Evolutionary conservation across 108 stramenopile species (phyloP).

Genomic region (Skeletonema menzelii): DNA sequence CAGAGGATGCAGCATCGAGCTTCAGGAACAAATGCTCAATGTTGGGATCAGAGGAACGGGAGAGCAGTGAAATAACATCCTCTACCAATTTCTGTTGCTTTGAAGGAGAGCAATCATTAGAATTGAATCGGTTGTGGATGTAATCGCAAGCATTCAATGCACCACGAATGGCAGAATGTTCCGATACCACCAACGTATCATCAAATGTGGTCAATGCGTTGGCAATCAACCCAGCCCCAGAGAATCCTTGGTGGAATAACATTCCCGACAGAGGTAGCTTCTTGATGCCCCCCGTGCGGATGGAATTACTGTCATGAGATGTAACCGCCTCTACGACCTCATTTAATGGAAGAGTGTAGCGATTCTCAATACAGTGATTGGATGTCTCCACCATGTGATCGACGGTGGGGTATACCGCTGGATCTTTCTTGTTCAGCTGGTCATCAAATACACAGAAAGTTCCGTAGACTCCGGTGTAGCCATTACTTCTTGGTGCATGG

Average conservation of each 20-base stretch:
- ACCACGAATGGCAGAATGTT: constrained; percentile 11
- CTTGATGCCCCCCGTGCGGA: too few species aligned
- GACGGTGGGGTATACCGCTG: not conserved
- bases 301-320: not conserved
- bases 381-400: not conserved
- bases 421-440: not conserved
- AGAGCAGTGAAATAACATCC: not conserved
- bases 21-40: constrained; percentile 6
- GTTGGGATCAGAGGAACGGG: not conserved
- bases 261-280: not conserved
- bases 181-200: constrained; percentile 3
- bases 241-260: constrained; percentile 3
- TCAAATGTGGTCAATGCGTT: constrained; percentile 7
- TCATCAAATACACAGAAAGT: constrained; percentile 14
- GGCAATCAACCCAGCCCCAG: constrained; percentile 8
- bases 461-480: constrained; percentile 5
- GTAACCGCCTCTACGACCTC: constrained; percentile 8
- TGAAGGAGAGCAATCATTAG: not conserved
- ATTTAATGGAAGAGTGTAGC: constrained; percentile 6
- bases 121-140: not conserved
- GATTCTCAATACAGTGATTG: constrained; percentile 9
- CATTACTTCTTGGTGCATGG: too few species aligned
- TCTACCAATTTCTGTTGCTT: not conserved
- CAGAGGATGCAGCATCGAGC: not conserved
- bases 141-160: constrained; percentile 12